These are phyloP conservation scores for Lasiosphaeria miniovina DNA, from an alignment of 495 filamentous ascomycete genomes.

Conservation along the genomic window DNA sequence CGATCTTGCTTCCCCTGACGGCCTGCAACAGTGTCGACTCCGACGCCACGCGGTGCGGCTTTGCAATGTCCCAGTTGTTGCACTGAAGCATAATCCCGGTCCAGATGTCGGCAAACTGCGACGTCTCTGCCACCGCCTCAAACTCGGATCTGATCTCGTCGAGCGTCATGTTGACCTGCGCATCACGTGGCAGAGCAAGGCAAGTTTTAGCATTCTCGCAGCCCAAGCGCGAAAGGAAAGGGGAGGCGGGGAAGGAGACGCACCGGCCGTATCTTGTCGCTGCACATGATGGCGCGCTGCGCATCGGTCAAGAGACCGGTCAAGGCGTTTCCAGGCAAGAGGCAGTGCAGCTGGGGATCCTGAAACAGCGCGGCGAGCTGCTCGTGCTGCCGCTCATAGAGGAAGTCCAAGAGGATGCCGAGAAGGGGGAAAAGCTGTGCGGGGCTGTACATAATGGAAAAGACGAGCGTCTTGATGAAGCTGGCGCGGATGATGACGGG, in stretches of 20 bases:
- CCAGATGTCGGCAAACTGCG: conserved; percentile 47
- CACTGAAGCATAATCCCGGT: conserved; percentile 40
- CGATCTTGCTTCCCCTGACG: conserved; percentile 21
- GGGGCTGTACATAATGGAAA: conserved; percentile 37
- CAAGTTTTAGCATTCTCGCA: not conserved
- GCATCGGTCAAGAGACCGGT: conserved; percentile 47
- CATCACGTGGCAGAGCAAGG: not conserved
- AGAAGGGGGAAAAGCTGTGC: conserved; percentile 29
- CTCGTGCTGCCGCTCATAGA: conserved; percentile 19
- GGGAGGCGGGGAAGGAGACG: not conserved
- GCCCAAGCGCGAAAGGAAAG: not conserved
- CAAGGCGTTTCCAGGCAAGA: conserved; percentile 32
- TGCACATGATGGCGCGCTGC: conserved; percentile 42
- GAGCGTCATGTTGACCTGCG: conserved; percentile 38
- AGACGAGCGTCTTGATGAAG: conserved; percentile 34
- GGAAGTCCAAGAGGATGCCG: conserved; percentile 27
- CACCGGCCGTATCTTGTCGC: conserved; percentile 43
- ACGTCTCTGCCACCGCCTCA: conserved; percentile 33
- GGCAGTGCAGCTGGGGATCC: conserved; percentile 30
- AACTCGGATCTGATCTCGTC: conserved; percentile 33
- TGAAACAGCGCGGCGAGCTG: conserved; percentile 9
- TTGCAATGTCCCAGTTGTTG: conserved; percentile 39
- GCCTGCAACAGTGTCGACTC: not conserved
- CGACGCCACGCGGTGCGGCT: not conserved
- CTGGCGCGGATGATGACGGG: conserved; percentile 35